A percentile compares a stretch with the other conserved stretches of the same genome.
These are phyloP conservation scores for Yarrowia hollandica DNA, from an alignment of 805 yeast species.

Conservation along the genomic window DNA sequence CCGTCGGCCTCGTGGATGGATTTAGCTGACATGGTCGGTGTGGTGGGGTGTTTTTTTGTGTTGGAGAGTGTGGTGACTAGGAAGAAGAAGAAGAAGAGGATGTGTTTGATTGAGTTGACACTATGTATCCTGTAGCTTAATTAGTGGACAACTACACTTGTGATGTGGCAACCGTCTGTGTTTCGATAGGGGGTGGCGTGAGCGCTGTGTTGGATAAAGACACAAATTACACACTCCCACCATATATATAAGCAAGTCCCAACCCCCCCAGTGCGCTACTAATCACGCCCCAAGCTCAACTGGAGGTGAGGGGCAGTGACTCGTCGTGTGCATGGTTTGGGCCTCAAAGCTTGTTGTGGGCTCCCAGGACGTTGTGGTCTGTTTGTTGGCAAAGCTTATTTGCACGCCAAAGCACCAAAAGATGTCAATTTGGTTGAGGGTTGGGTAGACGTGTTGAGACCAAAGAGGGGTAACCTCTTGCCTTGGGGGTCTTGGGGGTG, in stretches of 20 bases:
- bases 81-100: background rate
- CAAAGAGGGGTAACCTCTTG: background rate
- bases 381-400: slow-evolving; percentile 20
- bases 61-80: no score
- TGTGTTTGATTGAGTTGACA: slow-evolving; percentile 13
- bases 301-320: no score
- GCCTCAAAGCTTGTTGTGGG: background rate
- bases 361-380: background rate
- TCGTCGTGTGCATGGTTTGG: background rate
- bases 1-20: slow-evolving; percentile 51
- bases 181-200: no score
- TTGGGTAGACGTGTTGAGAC: slow-evolving; percentile 14
- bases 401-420: slow-evolving; percentile 2
- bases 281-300: no score
- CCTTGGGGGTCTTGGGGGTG: no score
- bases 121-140: background rate
- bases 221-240: no score
- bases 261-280: no score
- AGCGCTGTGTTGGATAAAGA: no score
- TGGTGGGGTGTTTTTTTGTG: background rate
- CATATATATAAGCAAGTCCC: background rate
- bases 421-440: background rate
- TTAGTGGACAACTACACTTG: background rate
- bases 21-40: slow-evolving; percentile 45
- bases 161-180: background rate